Conservation (phyloP, 164 flowering plant genomes). For the Berberis thunbergii region DNA sequence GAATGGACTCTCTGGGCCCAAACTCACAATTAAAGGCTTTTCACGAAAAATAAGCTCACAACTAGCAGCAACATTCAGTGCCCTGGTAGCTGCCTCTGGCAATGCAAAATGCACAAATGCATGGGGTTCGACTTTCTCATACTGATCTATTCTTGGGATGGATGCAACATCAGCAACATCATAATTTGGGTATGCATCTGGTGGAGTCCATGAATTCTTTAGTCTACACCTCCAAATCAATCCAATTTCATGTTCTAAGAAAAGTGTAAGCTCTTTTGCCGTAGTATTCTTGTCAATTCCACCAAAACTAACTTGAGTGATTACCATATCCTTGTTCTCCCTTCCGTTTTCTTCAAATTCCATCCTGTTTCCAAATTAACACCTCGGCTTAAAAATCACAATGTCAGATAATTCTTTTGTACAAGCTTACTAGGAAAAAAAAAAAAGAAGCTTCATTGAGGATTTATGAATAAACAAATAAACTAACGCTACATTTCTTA, state of each 20-base stretch:
- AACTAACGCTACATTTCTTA: too few species aligned
- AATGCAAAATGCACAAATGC: slow-evolving; percentile 82
- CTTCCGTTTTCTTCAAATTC: slow-evolving; percentile 6
- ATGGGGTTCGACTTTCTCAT: slow-evolving; percentile 66
- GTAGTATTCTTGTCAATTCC: slow-evolving; percentile 43
- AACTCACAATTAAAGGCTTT: slow-evolving; percentile 41
- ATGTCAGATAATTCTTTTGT: too few species aligned
- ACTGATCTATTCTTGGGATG: slow-evolving; percentile 19
- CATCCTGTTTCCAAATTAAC: too few species aligned
- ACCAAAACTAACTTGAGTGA: slow-evolving; percentile 62
- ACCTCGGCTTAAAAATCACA: too few species aligned
- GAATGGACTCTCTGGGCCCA: slow-evolving; percentile 56
- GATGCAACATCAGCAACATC: neutral
- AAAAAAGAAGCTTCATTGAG: too few species aligned
- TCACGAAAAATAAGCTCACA: slow-evolving; percentile 25
- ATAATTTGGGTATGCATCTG: slow-evolving; percentile 56
- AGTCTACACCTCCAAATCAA: slow-evolving; percentile 65
- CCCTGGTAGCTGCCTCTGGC: slow-evolving; percentile 34
- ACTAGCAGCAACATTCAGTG: slow-evolving; percentile 30
- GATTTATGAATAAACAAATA: too few species aligned
- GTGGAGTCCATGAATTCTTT: slow-evolving; percentile 82
- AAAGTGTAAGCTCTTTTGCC: slow-evolving; percentile 39
- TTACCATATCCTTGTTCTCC: slow-evolving; percentile 16
- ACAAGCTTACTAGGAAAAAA: too few species aligned
- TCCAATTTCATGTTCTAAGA: slow-evolving; percentile 50